Evolutionary conservation across 371 early-diverging fungal genomes (phyloP).

Genomic region (Circinella minor): DNA sequence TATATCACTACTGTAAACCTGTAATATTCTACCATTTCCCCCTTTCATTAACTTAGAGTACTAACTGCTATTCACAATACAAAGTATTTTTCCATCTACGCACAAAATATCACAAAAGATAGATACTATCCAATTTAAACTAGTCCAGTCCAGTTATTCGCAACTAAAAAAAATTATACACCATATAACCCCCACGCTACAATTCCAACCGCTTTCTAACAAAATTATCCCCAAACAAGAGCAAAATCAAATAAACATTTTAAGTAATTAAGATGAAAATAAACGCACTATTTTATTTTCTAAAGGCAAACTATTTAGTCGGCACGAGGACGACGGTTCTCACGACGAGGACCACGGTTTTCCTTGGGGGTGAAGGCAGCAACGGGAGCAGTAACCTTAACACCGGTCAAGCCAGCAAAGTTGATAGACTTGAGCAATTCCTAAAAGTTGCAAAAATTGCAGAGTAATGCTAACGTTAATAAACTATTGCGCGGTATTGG

Average conservation of each 20-base stretch:
- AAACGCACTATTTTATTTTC: not conserved
- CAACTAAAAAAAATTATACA: too few relatives aligned
- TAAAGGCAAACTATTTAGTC: conserved; percentile 2
- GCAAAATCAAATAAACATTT: not conserved
- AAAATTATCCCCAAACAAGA: not conserved
- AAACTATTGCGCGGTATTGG: conserved; percentile 22
- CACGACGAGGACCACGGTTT: conserved; percentile 15
- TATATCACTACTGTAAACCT: too few relatives aligned
- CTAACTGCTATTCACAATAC: too few relatives aligned
- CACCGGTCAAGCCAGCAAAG: conserved; percentile 82
- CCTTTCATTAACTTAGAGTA: too few relatives aligned
- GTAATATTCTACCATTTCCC: too few relatives aligned
- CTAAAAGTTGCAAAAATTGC: conserved; percentile 39
- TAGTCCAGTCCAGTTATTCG: too few relatives aligned
- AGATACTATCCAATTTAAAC: too few relatives aligned
- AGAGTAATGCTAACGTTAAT: not conserved
- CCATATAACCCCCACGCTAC: too few relatives aligned
- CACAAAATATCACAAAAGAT: too few relatives aligned
- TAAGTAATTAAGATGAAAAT: not conserved
- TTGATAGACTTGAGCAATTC: conserved; percentile 92
- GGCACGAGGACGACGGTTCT: conserved; percentile 13
- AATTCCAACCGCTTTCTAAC: too few relatives aligned
- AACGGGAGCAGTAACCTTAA: conserved; percentile 54
- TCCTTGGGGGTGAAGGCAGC: conserved; percentile 29
- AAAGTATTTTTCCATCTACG: too few relatives aligned